Evolutionary conservation across 768 basidiomycete species (phyloP), one percentile per base, ranked within the genome.

Genomic region (Myochromella boudieri): DNA sequence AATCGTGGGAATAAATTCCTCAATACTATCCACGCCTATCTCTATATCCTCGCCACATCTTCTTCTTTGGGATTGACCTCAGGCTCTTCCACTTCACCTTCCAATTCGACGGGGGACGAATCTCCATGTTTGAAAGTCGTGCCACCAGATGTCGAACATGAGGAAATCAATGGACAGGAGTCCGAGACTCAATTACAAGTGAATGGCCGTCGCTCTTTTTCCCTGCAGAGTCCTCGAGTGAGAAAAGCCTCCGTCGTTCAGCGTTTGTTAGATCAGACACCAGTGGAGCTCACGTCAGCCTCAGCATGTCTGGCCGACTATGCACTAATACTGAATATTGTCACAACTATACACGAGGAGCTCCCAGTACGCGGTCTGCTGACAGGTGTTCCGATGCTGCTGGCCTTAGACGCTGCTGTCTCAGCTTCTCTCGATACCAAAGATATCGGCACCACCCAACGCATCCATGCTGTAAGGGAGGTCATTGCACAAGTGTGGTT

Each of bases 321-420:
- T 60, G 73, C 80, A 7, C 80, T 83, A 57, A 77, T 92, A 25
- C 68, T 87, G 32, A 74, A 79, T 34, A 75, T 93, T 24, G 74
- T 95, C 28, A 74, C 70, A 4, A 76, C 78, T 3, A 72, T 90
- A 21, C 85, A 91, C 40, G 72, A 84, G 51, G 75, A 84, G 40
- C 63, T 90, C n/a, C 92, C 94, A 1, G 67, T 85, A 21, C 80
- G 85, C 32, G 87, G 83, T 2, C 56, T 95, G 31, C 66, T 93
- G 14, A 81, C 83, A 2, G 89, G 91, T 17, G 67, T 91, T 26
- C 93, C 94, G 4, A 93, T 97, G 90, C 65, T 97, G 21, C 60
- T 91, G n/a, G 83, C 88, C 1, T 63, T 95, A 40, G 80, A 89
- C 45, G 63, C 57, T 6, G 78, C 78, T 8, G 78, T 77, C 12